Conservation (phyloP, 139 green algal species). For the Tetradesmus lagerheimii region DNA sequence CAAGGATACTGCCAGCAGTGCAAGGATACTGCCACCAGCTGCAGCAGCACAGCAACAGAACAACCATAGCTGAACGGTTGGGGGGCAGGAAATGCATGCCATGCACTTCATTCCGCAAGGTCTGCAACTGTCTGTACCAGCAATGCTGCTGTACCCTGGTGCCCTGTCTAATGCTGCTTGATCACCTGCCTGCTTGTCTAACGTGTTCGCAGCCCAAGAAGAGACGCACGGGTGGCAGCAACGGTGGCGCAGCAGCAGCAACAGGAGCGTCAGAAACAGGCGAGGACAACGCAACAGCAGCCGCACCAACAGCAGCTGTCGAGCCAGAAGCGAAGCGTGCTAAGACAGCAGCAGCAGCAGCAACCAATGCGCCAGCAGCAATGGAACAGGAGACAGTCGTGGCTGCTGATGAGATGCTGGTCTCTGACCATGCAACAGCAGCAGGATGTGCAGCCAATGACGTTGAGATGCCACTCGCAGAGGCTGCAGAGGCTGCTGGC, state of each 20-base stretch:
- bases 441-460: not conserved
- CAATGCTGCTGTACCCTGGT: no score
- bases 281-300: not conserved
- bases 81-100: no score
- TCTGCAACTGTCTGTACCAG: no score
- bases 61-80: no score
- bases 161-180: no score
- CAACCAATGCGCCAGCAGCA: not conserved
- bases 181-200: not conserved
- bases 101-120: no score
- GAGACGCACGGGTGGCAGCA: not conserved
- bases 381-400: not conserved
- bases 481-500: not conserved
- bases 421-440: not conserved
- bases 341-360: not conserved
- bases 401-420: not conserved
- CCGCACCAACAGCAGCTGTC: not conserved
- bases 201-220: not conserved
- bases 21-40: not conserved
- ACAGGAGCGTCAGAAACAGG: not conserved
- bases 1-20: not conserved
- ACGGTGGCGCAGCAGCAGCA: not conserved
- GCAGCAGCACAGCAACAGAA: not conserved
- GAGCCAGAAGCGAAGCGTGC: not conserved
- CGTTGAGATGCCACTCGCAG: not conserved